Evolutionary conservation across 305 asterid species (phyloP).

Genomic region (Euphrasia arctica): DNA sequence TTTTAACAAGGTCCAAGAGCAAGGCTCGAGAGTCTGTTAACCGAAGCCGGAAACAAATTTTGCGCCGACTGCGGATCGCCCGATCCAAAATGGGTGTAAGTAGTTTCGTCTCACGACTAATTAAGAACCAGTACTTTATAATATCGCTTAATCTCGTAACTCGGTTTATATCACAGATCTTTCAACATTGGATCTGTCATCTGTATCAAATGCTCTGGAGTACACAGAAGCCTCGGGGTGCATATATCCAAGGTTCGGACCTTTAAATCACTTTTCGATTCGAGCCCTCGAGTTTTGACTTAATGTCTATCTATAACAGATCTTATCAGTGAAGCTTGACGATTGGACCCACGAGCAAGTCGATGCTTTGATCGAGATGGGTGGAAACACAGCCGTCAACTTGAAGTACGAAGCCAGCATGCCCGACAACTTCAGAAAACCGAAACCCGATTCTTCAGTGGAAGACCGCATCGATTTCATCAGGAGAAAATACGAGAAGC

Average conservation of each 20-base stretch:
- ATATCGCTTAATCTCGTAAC: neutral
- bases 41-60: slow-evolving; percentile 52
- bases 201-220: slow-evolving; percentile 91
- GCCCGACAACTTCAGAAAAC: slow-evolving; percentile 42
- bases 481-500: slow-evolving; percentile 72
- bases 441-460: slow-evolving; percentile 43
- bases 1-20: slow-evolving; percentile 49
- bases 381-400: slow-evolving; percentile 53
- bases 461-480: slow-evolving; percentile 54
- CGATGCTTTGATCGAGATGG: slow-evolving; percentile 39
- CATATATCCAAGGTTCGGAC: slow-evolving; percentile 73
- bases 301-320: slow-evolving; percentile 28
- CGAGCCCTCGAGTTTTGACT: neutral
- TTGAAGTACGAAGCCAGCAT: slow-evolving; percentile 52
- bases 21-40: slow-evolving; percentile 54
- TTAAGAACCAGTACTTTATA: neutral
- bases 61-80: slow-evolving; percentile 91
- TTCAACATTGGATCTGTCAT: slow-evolving; percentile 68
- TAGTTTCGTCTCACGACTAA: neutral
- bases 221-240: slow-evolving; percentile 90
- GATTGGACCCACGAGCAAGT: slow-evolving; percentile 62
- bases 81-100: slow-evolving; percentile 97
- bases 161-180: slow-evolving; percentile 47
- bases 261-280: neutral
- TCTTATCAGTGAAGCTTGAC: slow-evolving; percentile 50